Percentiles rank a stretch among this genome's conserved stretches.
phyloP scores from a whole-genome alignment of 2,329 filamentous ascomycete species.

The Fusarium dlaminii region DNA sequence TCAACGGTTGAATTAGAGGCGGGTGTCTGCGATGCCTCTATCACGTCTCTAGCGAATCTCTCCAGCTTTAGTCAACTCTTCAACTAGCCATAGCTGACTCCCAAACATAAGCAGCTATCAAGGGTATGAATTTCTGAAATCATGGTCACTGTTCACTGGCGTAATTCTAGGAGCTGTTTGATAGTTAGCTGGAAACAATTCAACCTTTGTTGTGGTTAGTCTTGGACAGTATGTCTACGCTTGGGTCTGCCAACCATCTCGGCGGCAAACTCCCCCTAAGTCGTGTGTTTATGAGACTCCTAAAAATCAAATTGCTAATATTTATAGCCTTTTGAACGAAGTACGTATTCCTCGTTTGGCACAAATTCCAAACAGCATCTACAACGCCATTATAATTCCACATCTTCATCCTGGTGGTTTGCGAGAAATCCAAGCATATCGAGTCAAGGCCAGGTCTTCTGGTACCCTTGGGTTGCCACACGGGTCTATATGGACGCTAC shows the following conservation, averaged over 20 bases:
- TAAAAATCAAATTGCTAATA: rapidly evolving
- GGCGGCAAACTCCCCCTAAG: not conserved
- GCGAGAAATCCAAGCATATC: not conserved
- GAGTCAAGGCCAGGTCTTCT: not conserved
- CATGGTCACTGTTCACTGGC: rapidly evolving
- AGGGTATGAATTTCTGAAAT: not conserved
- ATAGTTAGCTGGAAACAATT: not conserved
- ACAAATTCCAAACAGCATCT: not conserved
- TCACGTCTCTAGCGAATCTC: not conserved
- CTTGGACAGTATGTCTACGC: not conserved
- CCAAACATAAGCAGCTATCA: not conserved
- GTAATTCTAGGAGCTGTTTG: not conserved
- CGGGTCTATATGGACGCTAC: rapidly evolving
- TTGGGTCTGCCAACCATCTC: not conserved
- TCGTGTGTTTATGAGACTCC: not conserved
- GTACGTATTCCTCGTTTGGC: rapidly evolving
- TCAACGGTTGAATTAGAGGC: not conserved
- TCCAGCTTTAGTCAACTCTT: not conserved
- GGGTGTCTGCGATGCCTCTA: rapidly evolving
- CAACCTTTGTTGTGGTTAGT: not conserved
- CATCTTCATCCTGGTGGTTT: not conserved
- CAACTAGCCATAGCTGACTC: not conserved
- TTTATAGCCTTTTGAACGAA: not conserved
- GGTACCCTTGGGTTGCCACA: not conserved
- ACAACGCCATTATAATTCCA: not conserved